Base-by-base conservation (phyloP, 768 basidiomycete genomes). In the Pleurotus eryngii region DNA sequence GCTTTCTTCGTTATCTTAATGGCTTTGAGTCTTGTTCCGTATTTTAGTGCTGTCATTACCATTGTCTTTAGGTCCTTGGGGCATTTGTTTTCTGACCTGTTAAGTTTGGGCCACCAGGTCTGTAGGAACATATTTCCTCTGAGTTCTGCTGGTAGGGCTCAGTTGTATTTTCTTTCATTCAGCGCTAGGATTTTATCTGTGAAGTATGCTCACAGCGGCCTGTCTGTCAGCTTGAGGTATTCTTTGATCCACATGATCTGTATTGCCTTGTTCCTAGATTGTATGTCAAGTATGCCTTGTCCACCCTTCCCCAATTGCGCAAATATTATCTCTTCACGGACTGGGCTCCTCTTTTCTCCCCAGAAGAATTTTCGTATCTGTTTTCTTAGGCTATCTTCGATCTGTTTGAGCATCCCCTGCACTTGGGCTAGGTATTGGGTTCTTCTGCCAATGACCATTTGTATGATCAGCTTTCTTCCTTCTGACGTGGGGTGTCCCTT, bases 401-500 rank as follows among this genome's bases (percentile, higher is more conserved):
- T 63, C 0, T 40, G 15, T n/a, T 57, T 55, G 0, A 68, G 71
- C 66, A 70, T 68, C 0, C 68, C 68, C 59, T 72, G 67, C 1
- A 65, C 68, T 9, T 55, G 40, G 0, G 69, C 60, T 0, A 68
- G 59, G 61, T 65, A 70, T 49, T 70, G 67, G 0, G 71, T 64
- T 27, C 60, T 61, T 0, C 67, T 64, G 0, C 65, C 65, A 2
- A 67, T 58, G 3, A 62, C 50, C 60, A 66, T 65, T 15, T 61
- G 59, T 3, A 68, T 38, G 1, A 72, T 64, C 1, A 68, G 48
- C 0, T 55, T n/a, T 60, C 56, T 18, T 1, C 42, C 42, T 43
- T 43, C 42, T 6, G 18, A 7, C 5, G 8, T 43, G 15, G 42
- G 42, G 42, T 20, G 42, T 5, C 42, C 42, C 3, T 6, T 15